A percentile compares a stretch with the other conserved stretches of the same genome.
Conservation (phyloP, 805 yeast genomes). For the Suhomyces faveliae region DNA sequence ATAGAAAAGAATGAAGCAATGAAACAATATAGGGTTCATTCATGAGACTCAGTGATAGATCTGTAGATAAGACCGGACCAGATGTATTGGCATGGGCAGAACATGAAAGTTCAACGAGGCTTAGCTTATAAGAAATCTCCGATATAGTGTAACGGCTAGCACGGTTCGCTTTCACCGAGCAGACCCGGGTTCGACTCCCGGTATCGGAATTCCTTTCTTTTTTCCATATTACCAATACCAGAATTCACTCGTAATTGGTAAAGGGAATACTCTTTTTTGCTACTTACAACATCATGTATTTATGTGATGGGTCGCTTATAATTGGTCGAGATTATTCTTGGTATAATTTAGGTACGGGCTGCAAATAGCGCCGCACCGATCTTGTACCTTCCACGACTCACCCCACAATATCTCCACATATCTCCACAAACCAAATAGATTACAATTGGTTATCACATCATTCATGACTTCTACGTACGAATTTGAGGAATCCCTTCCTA, state of each 20-base stretch:
- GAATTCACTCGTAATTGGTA: too few relatives aligned
- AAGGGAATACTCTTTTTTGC: too few relatives aligned
- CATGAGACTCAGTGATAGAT: too few relatives aligned
- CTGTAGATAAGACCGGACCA: too few relatives aligned
- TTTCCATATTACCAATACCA: background rate
- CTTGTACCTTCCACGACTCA: background rate
- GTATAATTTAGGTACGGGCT: background rate
- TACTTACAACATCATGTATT: too few relatives aligned
- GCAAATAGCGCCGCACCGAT: background rate
- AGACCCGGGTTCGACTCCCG: constrained; percentile 87
- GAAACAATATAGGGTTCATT: too few relatives aligned
- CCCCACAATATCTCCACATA: background rate
- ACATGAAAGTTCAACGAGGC: background rate
- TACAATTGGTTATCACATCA: background rate
- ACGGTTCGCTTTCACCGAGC: constrained; percentile 86
- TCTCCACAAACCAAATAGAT: constrained; percentile 6
- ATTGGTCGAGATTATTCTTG: background rate
- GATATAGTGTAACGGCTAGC: constrained; percentile 39
- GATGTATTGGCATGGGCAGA: too few relatives aligned
- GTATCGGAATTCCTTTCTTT: constrained; percentile 54
- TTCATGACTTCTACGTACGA: constrained; percentile 28
- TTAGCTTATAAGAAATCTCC: constrained; percentile 1
- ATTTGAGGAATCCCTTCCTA: constrained; percentile 48
- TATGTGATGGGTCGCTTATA: background rate
- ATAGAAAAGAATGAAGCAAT: too few relatives aligned